These are phyloP conservation scores for Sapria himalayana DNA, from an alignment of 345 rosid species.

Conservation along the genomic window DNA sequence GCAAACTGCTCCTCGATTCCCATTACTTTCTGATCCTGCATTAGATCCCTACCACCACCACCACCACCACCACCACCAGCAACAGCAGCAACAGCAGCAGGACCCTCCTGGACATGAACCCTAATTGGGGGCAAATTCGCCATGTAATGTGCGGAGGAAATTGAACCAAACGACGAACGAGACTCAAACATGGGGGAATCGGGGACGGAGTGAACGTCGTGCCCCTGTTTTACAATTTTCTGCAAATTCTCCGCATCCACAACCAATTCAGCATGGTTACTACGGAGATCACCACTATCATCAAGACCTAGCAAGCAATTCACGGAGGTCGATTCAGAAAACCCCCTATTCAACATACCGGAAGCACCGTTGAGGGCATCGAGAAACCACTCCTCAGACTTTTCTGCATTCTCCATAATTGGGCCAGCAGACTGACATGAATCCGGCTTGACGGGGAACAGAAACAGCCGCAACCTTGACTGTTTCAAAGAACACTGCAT, in stretches of 20 bases:
- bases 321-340: conserved; percentile 53
- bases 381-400: conserved; percentile 90
- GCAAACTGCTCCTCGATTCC: conserved; percentile 87
- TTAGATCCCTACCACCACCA: conserved; percentile 12
- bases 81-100: too few species aligned
- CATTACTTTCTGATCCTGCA: conserved; percentile 26
- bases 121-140: conserved; percentile 75
- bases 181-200: conserved; percentile 93
- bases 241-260: conserved; percentile 21
- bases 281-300: conserved; percentile 16
- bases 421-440: conserved; percentile 58
- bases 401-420: conserved; percentile 36
- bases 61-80: too few species aligned
- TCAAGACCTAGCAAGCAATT: conserved; percentile 66
- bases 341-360: conserved; percentile 39
- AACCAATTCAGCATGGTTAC: conserved; percentile 12
- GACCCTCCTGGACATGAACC: conserved; percentile 48
- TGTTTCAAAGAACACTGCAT: conserved; percentile 23
- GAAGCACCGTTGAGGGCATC: conserved; percentile 44
- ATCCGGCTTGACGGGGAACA: conserved; percentile 54
- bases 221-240: conserved; percentile 8
- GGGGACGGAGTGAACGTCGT: conserved; percentile 66
- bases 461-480: conserved; percentile 58
- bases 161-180: conserved; percentile 76
- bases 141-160: conserved; percentile 75